Percentiles rank a stretch among this genome's conserved stretches.
These are phyloP conservation scores for Boletellus deceptivus DNA, from an alignment of 1,284 basidiomycete genomes.

Conservation along the genomic window DNA sequence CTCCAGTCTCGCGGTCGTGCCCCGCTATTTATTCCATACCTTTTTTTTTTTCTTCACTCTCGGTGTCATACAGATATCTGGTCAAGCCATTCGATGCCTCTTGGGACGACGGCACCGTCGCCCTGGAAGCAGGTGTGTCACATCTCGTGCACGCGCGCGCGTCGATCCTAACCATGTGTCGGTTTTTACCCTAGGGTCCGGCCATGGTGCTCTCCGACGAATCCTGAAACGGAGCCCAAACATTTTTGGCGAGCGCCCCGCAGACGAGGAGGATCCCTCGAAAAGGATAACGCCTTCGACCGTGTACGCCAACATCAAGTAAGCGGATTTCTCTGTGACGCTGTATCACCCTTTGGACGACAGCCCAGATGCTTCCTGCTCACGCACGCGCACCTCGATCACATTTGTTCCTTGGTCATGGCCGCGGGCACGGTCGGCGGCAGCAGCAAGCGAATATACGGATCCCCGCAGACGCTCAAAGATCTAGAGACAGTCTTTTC, in stretches of 20 bases:
- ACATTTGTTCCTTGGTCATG: conserved; percentile 72
- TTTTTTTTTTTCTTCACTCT: too few species aligned
- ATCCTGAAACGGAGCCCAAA: conserved; percentile 51
- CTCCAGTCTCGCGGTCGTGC: neutral
- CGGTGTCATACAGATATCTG: conserved; percentile 53
- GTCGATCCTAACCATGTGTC: neutral
- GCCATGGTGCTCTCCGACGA: conserved; percentile 59
- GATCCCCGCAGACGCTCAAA: conserved; percentile 57
- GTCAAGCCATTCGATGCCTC: conserved; percentile 54
- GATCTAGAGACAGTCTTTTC: conserved; percentile 75
- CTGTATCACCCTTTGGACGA: neutral
- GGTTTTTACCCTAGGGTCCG: conserved; percentile 51
- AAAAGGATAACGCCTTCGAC: conserved; percentile 21
- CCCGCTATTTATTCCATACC: too few species aligned
- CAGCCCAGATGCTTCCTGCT: conserved; percentile 60
- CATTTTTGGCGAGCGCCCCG: conserved; percentile 42
- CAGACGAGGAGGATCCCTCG: conserved; percentile 8
- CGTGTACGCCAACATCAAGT: conserved; percentile 34
- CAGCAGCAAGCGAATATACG: conserved; percentile 62
- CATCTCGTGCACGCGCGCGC: neutral
- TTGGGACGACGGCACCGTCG: conserved; percentile 71
- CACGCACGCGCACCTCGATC: conserved; percentile 82
- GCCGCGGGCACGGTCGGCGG: conserved; percentile 71
- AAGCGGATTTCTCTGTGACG: conserved; percentile 1
- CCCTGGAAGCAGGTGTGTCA: conserved; percentile 66